Evolutionary conservation across 306 rosid species (phyloP).

Genomic region (Corylus avellana): DNA sequence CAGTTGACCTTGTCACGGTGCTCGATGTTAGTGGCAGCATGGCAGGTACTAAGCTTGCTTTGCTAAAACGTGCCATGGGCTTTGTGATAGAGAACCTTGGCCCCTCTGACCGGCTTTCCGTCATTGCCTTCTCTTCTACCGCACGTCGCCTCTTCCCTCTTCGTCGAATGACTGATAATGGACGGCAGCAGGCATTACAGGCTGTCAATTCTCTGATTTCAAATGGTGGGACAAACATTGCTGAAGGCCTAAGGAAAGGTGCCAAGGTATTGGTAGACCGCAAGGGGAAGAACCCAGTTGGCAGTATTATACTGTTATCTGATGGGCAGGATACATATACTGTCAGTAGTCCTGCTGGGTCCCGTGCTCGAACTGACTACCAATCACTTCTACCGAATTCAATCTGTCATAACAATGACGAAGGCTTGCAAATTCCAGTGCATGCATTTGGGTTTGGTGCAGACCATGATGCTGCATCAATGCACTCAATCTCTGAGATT

Average conservation of each 20-base stretch:
- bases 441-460: conserved; percentile 90
- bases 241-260: conserved; percentile 79
- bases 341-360: conserved; percentile 31
- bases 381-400: conserved; percentile 67
- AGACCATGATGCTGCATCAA: conserved; percentile 78
- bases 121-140: conserved; percentile 77
- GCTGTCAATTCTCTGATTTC: conserved; percentile 70
- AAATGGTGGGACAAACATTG: conserved; percentile 85
- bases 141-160: conserved; percentile 90
- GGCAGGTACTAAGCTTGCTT: conserved; percentile 88
- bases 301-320: conserved; percentile 79
- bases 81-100: conserved; percentile 89
- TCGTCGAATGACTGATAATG: conserved; percentile 70
- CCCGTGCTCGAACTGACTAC: conserved; percentile 38
- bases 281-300: conserved; percentile 80
- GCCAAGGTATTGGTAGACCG: conserved; percentile 84
- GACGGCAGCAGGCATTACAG: conserved; percentile 73
- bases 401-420: conserved; percentile 43
- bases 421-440: conserved; percentile 73
- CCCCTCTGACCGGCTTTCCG: conserved; percentile 82
- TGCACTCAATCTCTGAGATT: conserved; percentile 82
- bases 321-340: conserved; percentile 92
- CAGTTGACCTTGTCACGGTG: conserved; percentile 88
- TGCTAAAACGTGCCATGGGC: conserved; percentile 89
- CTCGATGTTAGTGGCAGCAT: conserved; percentile 98